phyloP scores from a whole-genome alignment of 1,284 basidiomycete genomes.

The Farysia itapuensis region DNA sequence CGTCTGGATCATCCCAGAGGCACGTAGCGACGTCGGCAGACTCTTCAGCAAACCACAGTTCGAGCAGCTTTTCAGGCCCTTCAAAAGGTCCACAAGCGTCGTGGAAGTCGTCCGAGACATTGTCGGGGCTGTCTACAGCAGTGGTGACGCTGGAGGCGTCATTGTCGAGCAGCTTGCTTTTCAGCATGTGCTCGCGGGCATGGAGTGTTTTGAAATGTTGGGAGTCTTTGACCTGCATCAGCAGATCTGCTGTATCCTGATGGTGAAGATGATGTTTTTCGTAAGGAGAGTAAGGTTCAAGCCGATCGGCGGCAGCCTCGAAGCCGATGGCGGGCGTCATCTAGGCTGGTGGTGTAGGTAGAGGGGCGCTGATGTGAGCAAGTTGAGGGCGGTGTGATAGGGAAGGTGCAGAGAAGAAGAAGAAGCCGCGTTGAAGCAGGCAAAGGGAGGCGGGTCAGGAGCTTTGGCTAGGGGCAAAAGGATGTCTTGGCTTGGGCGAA shows the following conservation, averaged over 20 bases:
- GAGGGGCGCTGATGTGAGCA: conserved; percentile 34
- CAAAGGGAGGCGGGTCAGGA: conserved; percentile 35
- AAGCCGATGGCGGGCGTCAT: conserved; percentile 42
- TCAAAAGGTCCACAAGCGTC: conserved; percentile 58
- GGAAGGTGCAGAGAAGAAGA: conserved; percentile 13
- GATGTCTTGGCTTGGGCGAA: conserved; percentile 23
- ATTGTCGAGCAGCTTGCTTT: conserved; percentile 19
- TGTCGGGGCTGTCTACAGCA: conserved; percentile 29
- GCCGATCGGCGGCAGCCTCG: conserved; percentile 31
- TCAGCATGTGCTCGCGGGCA: conserved; percentile 24
- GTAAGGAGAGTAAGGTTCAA: conserved; percentile 21
- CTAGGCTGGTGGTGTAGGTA: conserved; percentile 39
- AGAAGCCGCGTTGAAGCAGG: not conserved
- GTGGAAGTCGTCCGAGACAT: conserved; percentile 21
- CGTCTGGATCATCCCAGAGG: conserved; percentile 22
- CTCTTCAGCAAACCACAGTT: conserved; percentile 87
- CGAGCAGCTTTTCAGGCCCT: conserved; percentile 89
- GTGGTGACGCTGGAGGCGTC: conserved; percentile 24
- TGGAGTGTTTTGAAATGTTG: conserved; percentile 32
- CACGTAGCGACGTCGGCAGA: conserved; percentile 59
- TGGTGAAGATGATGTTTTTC: conserved; percentile 22
- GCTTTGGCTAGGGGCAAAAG: conserved; percentile 33
- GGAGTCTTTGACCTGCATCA: conserved; percentile 33
- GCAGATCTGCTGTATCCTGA: conserved; percentile 34
- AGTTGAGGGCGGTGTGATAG: conserved; percentile 16